Conservation (phyloP, 2,329 filamentous ascomycete genomes). For the Claviceps digitariae region DNA sequence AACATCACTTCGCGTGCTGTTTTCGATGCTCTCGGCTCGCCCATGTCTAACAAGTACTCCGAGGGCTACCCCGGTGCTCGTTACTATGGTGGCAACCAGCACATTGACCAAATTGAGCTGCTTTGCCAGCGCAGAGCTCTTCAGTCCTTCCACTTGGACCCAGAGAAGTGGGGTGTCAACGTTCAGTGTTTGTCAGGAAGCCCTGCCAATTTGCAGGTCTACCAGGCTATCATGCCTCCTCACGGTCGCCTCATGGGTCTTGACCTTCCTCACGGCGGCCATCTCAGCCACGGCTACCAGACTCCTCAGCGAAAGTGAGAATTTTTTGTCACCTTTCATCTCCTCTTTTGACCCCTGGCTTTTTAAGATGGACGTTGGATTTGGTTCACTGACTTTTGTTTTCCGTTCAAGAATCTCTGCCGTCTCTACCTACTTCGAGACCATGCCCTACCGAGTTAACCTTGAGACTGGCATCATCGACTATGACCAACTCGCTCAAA, state of each 20-base stretch:
- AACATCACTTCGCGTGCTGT: conserved; percentile 98
- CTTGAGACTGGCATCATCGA: conserved; percentile 90
- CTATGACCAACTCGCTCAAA: conserved; percentile 84
- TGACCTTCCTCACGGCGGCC: conserved; percentile 86
- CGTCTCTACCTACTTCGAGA: conserved; percentile 98
- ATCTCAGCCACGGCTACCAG: conserved; percentile 95
- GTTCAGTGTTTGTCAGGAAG: conserved; percentile 88
- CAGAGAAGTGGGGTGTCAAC: conserved; percentile 94
- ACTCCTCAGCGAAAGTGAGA: conserved; percentile 77
- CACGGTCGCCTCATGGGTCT: conserved; percentile 96
- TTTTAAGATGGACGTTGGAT: background rate
- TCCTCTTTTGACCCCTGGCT: background rate
- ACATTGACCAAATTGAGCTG: conserved; percentile 92
- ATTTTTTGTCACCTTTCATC: background rate
- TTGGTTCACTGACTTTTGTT: background rate
- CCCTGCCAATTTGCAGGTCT: conserved; percentile 95
- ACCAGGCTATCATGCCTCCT: conserved; percentile 91
- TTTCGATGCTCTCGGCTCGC: conserved; percentile 88
- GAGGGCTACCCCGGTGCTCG: conserved; percentile 96
- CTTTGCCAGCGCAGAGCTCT: conserved; percentile 92
- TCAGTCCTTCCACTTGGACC: conserved; percentile 74
- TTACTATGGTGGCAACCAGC: conserved; percentile 98
- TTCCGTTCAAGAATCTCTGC: conserved; percentile 59
- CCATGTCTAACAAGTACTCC: conserved; percentile 99
- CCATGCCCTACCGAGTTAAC: conserved; percentile 87